Evolutionary conservation across 306 rosid species (phyloP).

Genomic region (Sicyos baderoa): DNA sequence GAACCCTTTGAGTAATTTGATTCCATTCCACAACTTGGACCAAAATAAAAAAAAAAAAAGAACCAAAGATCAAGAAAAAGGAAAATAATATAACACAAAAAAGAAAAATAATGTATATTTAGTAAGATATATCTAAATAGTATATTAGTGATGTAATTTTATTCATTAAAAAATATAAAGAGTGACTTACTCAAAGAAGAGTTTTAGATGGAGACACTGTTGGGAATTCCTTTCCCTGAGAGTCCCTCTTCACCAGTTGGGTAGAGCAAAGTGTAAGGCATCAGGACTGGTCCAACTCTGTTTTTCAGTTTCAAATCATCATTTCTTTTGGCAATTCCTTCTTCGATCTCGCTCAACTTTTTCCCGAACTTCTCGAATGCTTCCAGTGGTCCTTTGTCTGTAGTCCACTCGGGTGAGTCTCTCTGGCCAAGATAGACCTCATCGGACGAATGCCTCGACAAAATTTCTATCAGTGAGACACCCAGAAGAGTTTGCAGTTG

Average conservation of each 20-base stretch:
- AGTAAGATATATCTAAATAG: too few species aligned
- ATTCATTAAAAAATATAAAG: too few species aligned
- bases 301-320: slow-evolving; percentile 35
- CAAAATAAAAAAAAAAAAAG: too few species aligned
- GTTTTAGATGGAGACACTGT: slow-evolving; percentile 33
- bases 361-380: slow-evolving; percentile 44
- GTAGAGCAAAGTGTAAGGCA: slow-evolving; percentile 58
- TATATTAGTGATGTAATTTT: too few species aligned
- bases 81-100: too few species aligned
- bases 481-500: slow-evolving; percentile 25
- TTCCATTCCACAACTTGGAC: too few species aligned
- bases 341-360: slow-evolving; percentile 36
- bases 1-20: too few species aligned
- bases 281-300: slow-evolving; percentile 46
- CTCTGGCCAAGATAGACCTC: slow-evolving; percentile 9
- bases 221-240: slow-evolving; percentile 64
- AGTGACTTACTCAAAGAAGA: too few species aligned
- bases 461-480: slow-evolving; percentile 45
- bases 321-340: slow-evolving; percentile 32
- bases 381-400: slow-evolving; percentile 19
- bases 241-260: slow-evolving; percentile 51
- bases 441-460: slow-evolving; percentile 37
- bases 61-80: too few species aligned
- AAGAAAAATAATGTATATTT: too few species aligned
- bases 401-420: too few species aligned